These are phyloP conservation scores for Adansonia digitata DNA, from an alignment of 345 rosid genomes.

Conservation along the genomic window DNA sequence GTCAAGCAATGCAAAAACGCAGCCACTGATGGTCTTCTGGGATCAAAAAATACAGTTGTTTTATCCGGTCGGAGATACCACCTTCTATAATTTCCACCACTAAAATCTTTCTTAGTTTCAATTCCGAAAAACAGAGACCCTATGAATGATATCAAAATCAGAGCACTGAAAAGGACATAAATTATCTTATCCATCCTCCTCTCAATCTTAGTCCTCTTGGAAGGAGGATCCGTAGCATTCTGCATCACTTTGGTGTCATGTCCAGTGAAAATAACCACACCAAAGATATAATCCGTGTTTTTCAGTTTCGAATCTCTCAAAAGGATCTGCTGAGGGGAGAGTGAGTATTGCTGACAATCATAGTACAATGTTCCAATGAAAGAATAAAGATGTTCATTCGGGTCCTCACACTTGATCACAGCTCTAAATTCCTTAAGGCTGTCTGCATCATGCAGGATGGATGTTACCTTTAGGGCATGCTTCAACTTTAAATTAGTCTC, in stretches of 20 bases:
- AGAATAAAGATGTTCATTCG: slow-evolving; percentile 67
- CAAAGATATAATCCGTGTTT: slow-evolving; percentile 60
- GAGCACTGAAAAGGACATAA: slow-evolving; percentile 67
- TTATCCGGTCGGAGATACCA: slow-evolving; percentile 84
- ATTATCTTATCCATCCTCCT: slow-evolving; percentile 84
- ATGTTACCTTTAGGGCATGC: slow-evolving; percentile 62
- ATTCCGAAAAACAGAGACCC: slow-evolving; percentile 73
- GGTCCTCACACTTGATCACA: slow-evolving; percentile 71
- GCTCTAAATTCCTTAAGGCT: slow-evolving; percentile 42
- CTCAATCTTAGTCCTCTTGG: slow-evolving; percentile 89
- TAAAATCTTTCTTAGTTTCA: slow-evolving; percentile 47
- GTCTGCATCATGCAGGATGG: slow-evolving; percentile 26
- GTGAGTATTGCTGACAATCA: slow-evolving; percentile 34
- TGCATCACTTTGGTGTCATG: slow-evolving; percentile 96
- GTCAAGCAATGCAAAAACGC: slow-evolving; percentile 84
- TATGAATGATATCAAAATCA: slow-evolving; percentile 54
- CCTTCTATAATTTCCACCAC: slow-evolving; percentile 39
- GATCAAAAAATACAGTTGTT: slow-evolving; percentile 55
- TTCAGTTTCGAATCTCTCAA: slow-evolving; percentile 80
- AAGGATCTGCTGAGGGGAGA: slow-evolving; percentile 72
- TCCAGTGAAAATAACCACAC: slow-evolving; percentile 83
- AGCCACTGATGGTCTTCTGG: slow-evolving; percentile 45
- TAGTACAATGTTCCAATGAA: slow-evolving; percentile 69
- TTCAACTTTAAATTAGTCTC: slow-evolving; percentile 85
- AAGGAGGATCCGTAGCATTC: slow-evolving; percentile 80